Evolutionary conservation across 768 basidiomycete species (phyloP).

Genomic region (Tricholoma sp.): DNA sequence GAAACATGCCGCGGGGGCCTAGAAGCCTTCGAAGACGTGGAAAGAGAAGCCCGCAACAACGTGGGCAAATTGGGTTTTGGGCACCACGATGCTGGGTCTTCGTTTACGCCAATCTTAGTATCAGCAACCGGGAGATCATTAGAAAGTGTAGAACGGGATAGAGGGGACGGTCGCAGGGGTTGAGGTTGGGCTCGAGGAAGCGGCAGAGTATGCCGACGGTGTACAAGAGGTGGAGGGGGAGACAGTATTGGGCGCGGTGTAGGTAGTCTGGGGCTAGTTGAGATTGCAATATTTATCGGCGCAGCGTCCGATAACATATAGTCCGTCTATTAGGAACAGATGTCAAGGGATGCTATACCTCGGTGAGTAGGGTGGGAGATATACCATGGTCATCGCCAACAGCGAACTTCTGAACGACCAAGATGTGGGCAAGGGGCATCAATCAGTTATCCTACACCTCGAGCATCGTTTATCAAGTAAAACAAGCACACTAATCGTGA

Average conservation of each 20-base stretch:
- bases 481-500: neutral
- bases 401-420: neutral
- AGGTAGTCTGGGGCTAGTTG: neutral
- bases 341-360: neutral
- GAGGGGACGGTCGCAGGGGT: constrained; percentile 37
- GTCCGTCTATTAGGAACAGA: neutral
- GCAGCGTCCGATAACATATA: neutral
- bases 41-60: neutral
- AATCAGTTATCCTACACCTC: neutral
- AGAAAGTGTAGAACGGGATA: constrained; percentile 34
- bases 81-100: neutral
- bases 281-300: too few relatives aligned
- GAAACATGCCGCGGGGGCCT: neutral
- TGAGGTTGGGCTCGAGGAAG: neutral
- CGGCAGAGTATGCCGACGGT: neutral
- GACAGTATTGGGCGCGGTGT: neutral
- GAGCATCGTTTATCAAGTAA: neutral
- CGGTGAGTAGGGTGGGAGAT: neutral
- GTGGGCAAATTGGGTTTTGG: neutral
- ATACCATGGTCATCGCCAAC: neutral
- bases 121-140: constrained; percentile 8
- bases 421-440: neutral
- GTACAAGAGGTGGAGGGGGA: neutral
- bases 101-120: neutral
- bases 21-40: constrained; percentile 3